These are phyloP conservation scores for Cyclotella baltica DNA, from an alignment of 108 stramenopile species.

Conservation along the genomic window DNA sequence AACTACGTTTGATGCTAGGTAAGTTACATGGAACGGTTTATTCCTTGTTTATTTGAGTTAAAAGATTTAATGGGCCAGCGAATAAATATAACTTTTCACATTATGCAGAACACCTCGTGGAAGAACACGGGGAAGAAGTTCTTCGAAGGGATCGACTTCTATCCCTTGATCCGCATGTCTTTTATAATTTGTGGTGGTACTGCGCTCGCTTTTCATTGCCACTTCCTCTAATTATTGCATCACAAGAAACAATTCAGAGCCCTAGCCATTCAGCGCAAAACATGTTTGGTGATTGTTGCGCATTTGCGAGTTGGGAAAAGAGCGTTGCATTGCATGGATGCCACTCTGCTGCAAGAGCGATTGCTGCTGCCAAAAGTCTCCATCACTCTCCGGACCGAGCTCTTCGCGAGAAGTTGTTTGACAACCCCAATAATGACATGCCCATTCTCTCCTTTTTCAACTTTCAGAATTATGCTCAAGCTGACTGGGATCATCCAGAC, in stretches of 20 bases:
- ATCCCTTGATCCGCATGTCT: conserved; percentile 69
- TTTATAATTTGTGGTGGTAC: conserved; percentile 91
- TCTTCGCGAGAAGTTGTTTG: conserved; percentile 42
- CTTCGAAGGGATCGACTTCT: conserved; percentile 70
- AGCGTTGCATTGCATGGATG: conserved; percentile 72
- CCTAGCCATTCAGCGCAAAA: background rate
- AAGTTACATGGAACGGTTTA: too few species aligned
- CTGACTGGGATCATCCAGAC: conserved; percentile 87
- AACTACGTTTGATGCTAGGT: conserved; percentile 34
- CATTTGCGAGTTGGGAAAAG: conserved; percentile 83
- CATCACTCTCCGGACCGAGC: conserved; percentile 26
- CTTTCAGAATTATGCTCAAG: conserved; percentile 71
- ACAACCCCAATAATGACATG: conserved; percentile 53
- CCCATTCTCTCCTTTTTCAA: conserved; percentile 79
- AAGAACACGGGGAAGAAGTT: conserved; percentile 77
- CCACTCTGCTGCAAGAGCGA: conserved; percentile 66
- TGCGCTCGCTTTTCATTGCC: conserved; percentile 85
- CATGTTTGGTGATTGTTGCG: conserved; percentile 53
- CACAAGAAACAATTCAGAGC: background rate
- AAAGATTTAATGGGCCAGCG: too few species aligned
- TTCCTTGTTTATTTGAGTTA: too few species aligned
- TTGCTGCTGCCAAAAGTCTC: conserved; percentile 45
- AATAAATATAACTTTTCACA: conserved; percentile 41
- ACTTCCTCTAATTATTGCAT: conserved; percentile 66
- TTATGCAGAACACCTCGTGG: conserved; percentile 74